A percentile compares a stretch with the other conserved stretches of the same genome.
Conservation (phyloP, 2,329 filamentous ascomycete species). For the Hypoxylon sp. region DNA sequence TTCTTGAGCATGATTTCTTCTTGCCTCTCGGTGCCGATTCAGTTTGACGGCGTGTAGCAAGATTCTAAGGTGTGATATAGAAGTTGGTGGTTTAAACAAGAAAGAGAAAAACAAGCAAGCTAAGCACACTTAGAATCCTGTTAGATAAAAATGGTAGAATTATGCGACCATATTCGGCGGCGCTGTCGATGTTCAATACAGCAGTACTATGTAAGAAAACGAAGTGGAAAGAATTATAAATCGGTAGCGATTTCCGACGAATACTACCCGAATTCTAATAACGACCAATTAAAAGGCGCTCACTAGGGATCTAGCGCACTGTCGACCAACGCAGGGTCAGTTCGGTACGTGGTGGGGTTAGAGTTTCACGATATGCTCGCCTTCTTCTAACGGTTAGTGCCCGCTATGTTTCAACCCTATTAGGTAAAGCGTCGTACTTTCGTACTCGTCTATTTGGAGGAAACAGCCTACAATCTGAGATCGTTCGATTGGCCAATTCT, state of each 20-base stretch:
- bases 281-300: constrained; percentile 14
- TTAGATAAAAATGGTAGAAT: not conserved
- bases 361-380: constrained; percentile 32
- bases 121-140: no score
- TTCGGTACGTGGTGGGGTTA: constrained; percentile 25
- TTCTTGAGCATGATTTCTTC: constrained; percentile 13
- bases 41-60: not conserved
- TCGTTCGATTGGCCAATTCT: constrained; percentile 36
- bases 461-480: constrained; percentile 23
- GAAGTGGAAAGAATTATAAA: constrained; percentile 1
- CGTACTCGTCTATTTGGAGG: constrained; percentile 9
- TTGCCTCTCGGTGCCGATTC: constrained; percentile 8
- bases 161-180: constrained; percentile 1
- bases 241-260: constrained; percentile 25
- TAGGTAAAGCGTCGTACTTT: constrained; percentile 19
- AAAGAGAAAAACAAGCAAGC: not conserved
- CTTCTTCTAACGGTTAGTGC: constrained; percentile 33
- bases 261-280: constrained; percentile 14
- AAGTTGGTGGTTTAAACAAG: no score
- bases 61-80: no score
- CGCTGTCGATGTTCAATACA: not conserved
- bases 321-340: constrained; percentile 11
- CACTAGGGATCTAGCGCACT: not conserved
- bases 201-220: no score
- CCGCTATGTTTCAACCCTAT: constrained; percentile 18